Evolutionary conservation across 108 stramenopile genomes (phyloP).

Genomic region (Cyclostephanos invisitatus): DNA sequence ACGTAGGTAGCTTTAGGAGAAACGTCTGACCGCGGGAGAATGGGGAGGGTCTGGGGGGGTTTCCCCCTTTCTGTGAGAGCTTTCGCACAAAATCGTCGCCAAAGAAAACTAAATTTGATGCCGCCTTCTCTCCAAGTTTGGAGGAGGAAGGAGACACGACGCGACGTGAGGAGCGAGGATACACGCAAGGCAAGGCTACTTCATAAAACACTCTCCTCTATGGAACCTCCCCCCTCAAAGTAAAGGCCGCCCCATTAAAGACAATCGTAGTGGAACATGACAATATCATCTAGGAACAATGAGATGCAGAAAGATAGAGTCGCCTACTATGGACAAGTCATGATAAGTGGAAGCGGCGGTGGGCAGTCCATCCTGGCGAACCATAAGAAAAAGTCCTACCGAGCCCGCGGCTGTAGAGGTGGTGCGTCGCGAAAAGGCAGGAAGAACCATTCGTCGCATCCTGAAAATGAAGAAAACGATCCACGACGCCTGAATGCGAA

Average conservation of each 20-base stretch:
- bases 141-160: too few species aligned
- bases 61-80: too few species aligned
- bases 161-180: too few species aligned
- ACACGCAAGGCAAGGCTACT: too few species aligned
- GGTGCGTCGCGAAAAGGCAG: conserved; percentile 48
- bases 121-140: too few species aligned
- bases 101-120: too few species aligned
- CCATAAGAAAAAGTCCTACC: conserved; percentile 44
- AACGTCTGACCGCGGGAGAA: too few species aligned
- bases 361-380: not conserved
- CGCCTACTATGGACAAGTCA: conserved; percentile 3
- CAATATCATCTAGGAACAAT: conserved; percentile 6
- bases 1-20: too few species aligned
- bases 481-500: conserved; percentile 11
- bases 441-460: conserved; percentile 19
- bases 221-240: too few species aligned
- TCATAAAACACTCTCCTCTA: not conserved
- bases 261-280: not conserved
- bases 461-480: conserved; percentile 30
- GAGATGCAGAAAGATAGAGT: conserved; percentile 24
- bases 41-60: too few species aligned
- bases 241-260: too few species aligned
- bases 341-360: conserved; percentile 1
- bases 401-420: conserved; percentile 47
- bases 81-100: too few species aligned